Conservation (phyloP, 805 yeast species). For the Saccharomyces paradoxus region DNA sequence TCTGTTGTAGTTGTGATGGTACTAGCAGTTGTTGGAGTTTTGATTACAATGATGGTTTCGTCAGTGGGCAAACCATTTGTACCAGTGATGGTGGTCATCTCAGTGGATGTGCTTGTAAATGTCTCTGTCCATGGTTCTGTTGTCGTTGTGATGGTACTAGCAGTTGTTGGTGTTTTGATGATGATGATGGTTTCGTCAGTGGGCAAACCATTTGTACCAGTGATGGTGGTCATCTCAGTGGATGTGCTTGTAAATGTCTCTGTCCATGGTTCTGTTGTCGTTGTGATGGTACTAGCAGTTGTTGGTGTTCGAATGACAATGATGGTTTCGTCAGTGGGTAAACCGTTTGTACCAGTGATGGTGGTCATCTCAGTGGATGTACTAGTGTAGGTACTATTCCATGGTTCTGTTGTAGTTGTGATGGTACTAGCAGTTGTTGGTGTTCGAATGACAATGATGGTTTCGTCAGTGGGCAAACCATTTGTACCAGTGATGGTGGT, state of each 20-base stretch:
- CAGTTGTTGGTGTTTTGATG: background rate
- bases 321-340: background rate
- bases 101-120: too few relatives aligned
- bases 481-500: background rate
- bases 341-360: background rate
- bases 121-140: too few relatives aligned
- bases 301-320: background rate
- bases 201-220: background rate
- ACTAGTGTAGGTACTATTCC: background rate
- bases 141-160: too few relatives aligned
- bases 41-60: too few relatives aligned
- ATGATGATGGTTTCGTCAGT: background rate
- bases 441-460: background rate
- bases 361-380: background rate
- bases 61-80: too few relatives aligned
- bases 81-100: too few relatives aligned
- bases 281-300: background rate
- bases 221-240: background rate
- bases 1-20: too few relatives aligned
- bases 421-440: background rate
- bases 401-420: background rate
- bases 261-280: background rate
- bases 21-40: too few relatives aligned
- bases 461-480: background rate
- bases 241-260: background rate